Evolutionary conservation across 129 eudicot genomes (phyloP).

Genomic region (Glebionis coronaria): DNA sequence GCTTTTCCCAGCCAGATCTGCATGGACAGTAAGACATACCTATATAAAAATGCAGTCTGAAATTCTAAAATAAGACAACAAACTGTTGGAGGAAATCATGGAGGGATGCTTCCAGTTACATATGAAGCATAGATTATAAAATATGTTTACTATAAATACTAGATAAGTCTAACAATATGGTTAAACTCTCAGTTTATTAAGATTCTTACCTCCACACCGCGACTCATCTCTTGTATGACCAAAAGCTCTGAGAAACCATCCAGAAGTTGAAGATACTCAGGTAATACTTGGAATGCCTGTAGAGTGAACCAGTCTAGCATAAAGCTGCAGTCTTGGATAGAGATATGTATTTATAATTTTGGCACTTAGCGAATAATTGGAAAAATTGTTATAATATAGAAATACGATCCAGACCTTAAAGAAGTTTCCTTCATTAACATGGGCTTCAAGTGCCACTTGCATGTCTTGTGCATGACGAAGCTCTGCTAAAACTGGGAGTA

Average conservation of each 20-base stretch:
- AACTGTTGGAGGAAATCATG: neutral
- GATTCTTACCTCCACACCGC: slow-evolving; percentile 74
- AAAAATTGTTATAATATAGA: slow-evolving; percentile 4
- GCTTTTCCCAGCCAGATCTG: slow-evolving; percentile 95
- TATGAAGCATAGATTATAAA: neutral
- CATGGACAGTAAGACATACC: slow-evolving; percentile 22
- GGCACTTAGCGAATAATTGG: neutral
- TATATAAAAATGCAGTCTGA: slow-evolving; percentile 1
- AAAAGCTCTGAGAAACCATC: slow-evolving; percentile 83
- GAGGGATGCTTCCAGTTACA: slow-evolving; percentile 1
- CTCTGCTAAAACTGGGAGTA: slow-evolving; percentile 79
- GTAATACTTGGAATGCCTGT: slow-evolving; percentile 93
- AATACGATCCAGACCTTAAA: slow-evolving; percentile 48
- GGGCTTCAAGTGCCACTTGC: slow-evolving; percentile 76
- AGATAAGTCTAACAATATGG: neutral
- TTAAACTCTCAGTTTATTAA: neutral
- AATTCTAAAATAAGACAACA: neutral
- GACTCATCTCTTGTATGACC: slow-evolving; percentile 90
- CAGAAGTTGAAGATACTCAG: slow-evolving; percentile 88
- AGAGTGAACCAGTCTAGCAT: slow-evolving; percentile 18
- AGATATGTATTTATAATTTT: slow-evolving; percentile 4
- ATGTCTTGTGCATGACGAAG: slow-evolving; percentile 73
- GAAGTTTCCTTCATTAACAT: slow-evolving; percentile 73
- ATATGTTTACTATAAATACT: neutral
- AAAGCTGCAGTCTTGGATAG: slow-evolving; percentile 17